Percentiles rank a stretch among this genome's conserved stretches.
These are phyloP conservation scores for Boletus insuetus DNA, from an alignment of 768 basidiomycete genomes.

Conservation along the genomic window DNA sequence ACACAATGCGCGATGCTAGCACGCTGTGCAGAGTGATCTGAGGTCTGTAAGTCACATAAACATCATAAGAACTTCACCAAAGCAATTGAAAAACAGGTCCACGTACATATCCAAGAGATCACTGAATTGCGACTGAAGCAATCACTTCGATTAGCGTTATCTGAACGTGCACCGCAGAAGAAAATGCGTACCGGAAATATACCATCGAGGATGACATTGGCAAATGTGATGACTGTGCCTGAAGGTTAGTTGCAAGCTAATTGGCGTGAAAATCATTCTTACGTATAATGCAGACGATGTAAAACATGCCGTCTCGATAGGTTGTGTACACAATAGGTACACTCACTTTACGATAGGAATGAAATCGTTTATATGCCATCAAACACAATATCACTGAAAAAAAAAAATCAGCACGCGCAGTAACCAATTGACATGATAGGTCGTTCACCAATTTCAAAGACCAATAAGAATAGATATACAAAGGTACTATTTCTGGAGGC, in stretches of 20 bases:
- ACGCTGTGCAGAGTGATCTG: conserved; percentile 3
- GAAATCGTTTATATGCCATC: background rate
- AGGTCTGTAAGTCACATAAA: background rate
- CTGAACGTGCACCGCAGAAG: background rate
- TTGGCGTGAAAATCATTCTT: background rate
- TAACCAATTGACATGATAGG: background rate
- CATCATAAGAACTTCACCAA: background rate
- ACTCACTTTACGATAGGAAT: no score
- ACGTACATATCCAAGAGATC: conserved; percentile 5
- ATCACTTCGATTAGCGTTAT: background rate
- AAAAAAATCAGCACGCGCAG: background rate
- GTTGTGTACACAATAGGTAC: background rate
- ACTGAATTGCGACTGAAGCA: conserved; percentile 3
- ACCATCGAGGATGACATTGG: conserved; percentile 7
- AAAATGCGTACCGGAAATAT: conserved; percentile 8
- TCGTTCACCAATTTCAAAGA: conserved; percentile 9
- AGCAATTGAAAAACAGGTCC: background rate
- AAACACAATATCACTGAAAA: conserved; percentile 8
- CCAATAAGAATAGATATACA: conserved; percentile 6
- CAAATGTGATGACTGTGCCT: conserved; percentile 12
- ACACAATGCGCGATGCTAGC: conserved; percentile 10
- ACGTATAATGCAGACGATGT: conserved; percentile 18
- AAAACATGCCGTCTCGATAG: conserved; percentile 19
- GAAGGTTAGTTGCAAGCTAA: background rate
- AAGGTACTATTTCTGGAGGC: conserved; percentile 1